phyloP scores from a whole-genome alignment of 441 rosid species.

The Syzygium syzygioides region DNA sequence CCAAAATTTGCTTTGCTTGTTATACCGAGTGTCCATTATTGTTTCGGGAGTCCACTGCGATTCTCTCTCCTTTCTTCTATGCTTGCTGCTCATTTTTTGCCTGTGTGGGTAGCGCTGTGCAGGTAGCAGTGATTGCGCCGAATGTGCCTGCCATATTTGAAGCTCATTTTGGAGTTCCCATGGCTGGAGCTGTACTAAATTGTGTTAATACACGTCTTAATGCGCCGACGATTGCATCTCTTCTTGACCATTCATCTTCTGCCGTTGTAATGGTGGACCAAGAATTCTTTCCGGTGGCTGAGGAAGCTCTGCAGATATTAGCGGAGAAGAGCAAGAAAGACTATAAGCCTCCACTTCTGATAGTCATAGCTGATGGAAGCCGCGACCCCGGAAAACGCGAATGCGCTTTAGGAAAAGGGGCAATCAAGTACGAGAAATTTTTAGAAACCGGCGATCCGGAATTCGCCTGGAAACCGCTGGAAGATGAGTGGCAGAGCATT shows the following conservation, averaged over 20 bases:
- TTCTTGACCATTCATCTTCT: constrained; percentile 72
- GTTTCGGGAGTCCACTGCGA: not conserved
- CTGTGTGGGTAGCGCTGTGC: constrained; percentile 5
- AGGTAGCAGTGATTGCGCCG: constrained; percentile 85
- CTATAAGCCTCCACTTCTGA: constrained; percentile 49
- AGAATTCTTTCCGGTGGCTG: constrained; percentile 59
- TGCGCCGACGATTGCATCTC: constrained; percentile 59
- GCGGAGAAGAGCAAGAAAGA: constrained; percentile 34
- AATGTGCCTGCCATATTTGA: constrained; percentile 79
- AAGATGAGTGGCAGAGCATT: constrained; percentile 89
- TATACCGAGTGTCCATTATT: not conserved
- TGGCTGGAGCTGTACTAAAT: constrained; percentile 85
- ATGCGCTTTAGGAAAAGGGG: constrained; percentile 59
- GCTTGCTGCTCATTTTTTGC: not conserved
- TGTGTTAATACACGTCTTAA: constrained; percentile 69
- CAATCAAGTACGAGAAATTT: constrained; percentile 64
- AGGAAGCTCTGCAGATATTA: constrained; percentile 58
- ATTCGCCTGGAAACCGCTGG: constrained; percentile 70
- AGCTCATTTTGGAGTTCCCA: constrained; percentile 90
- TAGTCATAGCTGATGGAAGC: constrained; percentile 67
- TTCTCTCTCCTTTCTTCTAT: not conserved
- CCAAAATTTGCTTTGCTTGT: not conserved
- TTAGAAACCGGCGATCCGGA: constrained; percentile 61
- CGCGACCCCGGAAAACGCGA: constrained; percentile 46
- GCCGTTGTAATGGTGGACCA: constrained; percentile 74